A percentile compares a stretch with the other conserved stretches of the same genome.
phyloP scores from a whole-genome alignment of 2,329 filamentous ascomycete species.

The Penicillium vulpinum region DNA sequence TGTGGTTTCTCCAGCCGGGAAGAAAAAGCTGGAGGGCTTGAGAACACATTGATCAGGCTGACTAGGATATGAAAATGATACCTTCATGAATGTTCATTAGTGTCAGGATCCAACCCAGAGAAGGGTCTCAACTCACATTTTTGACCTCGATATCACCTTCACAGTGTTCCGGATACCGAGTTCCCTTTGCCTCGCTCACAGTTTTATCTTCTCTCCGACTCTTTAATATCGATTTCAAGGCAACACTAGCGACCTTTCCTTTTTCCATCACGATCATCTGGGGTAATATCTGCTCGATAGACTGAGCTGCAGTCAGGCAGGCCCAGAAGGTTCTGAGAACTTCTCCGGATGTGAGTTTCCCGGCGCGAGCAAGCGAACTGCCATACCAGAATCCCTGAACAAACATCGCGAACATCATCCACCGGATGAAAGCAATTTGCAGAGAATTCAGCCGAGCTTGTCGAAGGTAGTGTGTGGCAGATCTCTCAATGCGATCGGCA shows the following conservation, averaged over 20 bases:
- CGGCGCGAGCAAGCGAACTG: slow-evolving; percentile 64
- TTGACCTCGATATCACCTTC: slow-evolving; percentile 68
- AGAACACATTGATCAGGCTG: slow-evolving; percentile 64
- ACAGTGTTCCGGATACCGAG: slow-evolving; percentile 47
- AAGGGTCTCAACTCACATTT: slow-evolving; percentile 51
- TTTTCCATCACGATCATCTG: slow-evolving; percentile 77
- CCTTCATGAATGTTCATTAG: slow-evolving; percentile 46
- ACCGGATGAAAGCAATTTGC: slow-evolving; percentile 71
- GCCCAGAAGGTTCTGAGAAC: slow-evolving; percentile 85
- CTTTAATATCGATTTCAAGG: slow-evolving; percentile 54
- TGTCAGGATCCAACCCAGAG: not conserved
- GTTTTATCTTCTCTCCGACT: slow-evolving; percentile 22
- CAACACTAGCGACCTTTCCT: slow-evolving; percentile 70
- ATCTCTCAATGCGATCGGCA: slow-evolving; percentile 54
- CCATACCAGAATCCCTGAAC: slow-evolving; percentile 91
- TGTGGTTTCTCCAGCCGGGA: slow-evolving; percentile 69
- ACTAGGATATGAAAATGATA: slow-evolving; percentile 80
- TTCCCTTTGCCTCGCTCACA: slow-evolving; percentile 32
- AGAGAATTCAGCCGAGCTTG: slow-evolving; percentile 69
- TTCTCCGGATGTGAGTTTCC: slow-evolving; percentile 60
- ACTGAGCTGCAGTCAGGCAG: slow-evolving; percentile 72
- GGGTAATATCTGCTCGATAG: slow-evolving; percentile 71
- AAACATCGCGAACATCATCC: slow-evolving; percentile 77
- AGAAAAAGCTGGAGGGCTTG: slow-evolving; percentile 63
- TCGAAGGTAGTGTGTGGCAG: slow-evolving; percentile 63